Base-by-base conservation (phyloP, 2,329 filamentous ascomycete genomes). In the Hortaea sp. region DNA sequence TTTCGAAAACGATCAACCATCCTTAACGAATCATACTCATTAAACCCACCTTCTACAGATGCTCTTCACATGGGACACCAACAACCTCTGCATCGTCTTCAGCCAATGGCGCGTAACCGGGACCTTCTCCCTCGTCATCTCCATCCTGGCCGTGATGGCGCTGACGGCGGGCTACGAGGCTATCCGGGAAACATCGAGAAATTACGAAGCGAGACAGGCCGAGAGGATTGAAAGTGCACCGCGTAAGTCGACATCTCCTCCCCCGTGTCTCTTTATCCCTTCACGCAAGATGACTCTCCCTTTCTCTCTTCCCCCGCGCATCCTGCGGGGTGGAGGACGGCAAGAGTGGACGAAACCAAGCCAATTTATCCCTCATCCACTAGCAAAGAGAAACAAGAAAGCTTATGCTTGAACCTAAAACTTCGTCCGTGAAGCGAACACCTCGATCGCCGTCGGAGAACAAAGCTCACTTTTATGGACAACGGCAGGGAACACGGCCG, bases 31-130 rank as follows among this genome's bases (percentile, higher is more conserved):
- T 5, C 37, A 39, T 28, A 4, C 41, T 32, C 29, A 42, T 20
- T 20, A 2, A 20, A 20, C 2, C 20, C 44, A 45, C 12, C 10
- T 9, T 30, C 31, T 42, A 5, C 57, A 95, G 88, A 97, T 95
- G 90, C 81, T 97, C 56, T 98, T 98, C 73, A 97, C 88, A 51
- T 98, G 90, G 90, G 81, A 88, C 66, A 90, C 89, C 2, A 79
- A 76, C 47, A 85, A 97, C 69, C 86, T 98, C 54, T 98, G 92
- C 76, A 94, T 98, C 67, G 79, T 98, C 66, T 98, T 97, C 75
- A 77, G 76, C 58, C 80, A 82, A 68, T 98, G 92, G 92, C 89
- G 86, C 69, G 71, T 98, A 66, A 81, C 77, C 51, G 81, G 82
- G 50, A 81, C 82, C 3, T 61, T 78, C 44, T 84, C 84, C 31